Evolutionary conservation across 2,329 filamentous ascomycete genomes (phyloP).

Genomic region (Paraphaeosphaeria sporulosa): DNA sequence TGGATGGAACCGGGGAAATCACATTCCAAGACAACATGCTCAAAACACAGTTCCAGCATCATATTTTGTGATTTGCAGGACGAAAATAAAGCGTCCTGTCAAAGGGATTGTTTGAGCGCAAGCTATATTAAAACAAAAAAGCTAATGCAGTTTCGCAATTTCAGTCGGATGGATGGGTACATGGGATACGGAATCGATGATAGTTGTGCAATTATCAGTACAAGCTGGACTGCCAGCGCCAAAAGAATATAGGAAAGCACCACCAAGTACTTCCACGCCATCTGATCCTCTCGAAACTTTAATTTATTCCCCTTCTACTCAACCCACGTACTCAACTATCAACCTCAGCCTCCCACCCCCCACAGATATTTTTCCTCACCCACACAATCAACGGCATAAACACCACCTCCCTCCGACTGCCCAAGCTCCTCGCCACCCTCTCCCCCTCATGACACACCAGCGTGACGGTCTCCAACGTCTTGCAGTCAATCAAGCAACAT

Average conservation of each 20-base stretch:
- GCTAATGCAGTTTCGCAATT: no score
- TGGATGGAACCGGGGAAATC: no score
- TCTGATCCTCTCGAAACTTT: background rate
- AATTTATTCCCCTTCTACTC: background rate
- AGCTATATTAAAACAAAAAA: no score
- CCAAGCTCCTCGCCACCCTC: slow-evolving; percentile 1
- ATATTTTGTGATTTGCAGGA: no score
- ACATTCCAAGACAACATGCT: no score
- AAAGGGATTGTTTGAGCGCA: no score
- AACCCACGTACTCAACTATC: slow-evolving; percentile 4
- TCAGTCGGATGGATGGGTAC: no score
- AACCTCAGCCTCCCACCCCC: background rate
- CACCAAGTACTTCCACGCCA: background rate
- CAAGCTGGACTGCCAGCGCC: no score
- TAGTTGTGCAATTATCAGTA: no score
- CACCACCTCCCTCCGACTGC: background rate
- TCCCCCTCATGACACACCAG: slow-evolving; percentile 6
- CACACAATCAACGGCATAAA: slow-evolving; percentile 14
- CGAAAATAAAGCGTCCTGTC: no score
- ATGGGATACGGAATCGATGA: no score
- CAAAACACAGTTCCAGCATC: no score
- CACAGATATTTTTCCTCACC: slow-evolving; percentile 10
- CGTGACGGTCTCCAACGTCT: slow-evolving; percentile 11
- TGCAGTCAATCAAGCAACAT: slow-evolving; percentile 12
- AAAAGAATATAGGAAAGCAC: background rate